These are phyloP conservation scores for Rauvolfia tetraphylla DNA, from an alignment of 257 asterid genomes.

Conservation along the genomic window DNA sequence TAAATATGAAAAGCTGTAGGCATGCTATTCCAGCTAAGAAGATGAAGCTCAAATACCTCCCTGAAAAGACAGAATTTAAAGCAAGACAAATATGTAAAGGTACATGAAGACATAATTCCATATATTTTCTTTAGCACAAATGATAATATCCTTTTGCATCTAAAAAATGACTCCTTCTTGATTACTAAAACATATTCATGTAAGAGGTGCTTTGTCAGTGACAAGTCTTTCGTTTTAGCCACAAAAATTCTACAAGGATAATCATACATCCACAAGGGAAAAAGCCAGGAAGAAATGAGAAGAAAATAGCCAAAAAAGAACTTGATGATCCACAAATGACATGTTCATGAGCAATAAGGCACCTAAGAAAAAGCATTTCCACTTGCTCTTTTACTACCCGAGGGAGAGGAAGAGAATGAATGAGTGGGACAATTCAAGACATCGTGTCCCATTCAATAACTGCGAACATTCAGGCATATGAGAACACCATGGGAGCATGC, in stretches of 20 bases:
- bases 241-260: not conserved
- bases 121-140: not conserved
- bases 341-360: not conserved
- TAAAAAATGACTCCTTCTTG: no score
- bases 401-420: not conserved
- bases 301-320: not conserved
- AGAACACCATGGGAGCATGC: not conserved
- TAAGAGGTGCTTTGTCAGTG: not conserved
- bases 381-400: slow-evolving; percentile 12
- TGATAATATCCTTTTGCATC: not conserved
- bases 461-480: slow-evolving; percentile 24
- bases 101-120: not conserved
- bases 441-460: slow-evolving; percentile 4
- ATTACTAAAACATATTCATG: not conserved
- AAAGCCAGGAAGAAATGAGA: not conserved
- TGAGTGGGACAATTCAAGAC: slow-evolving; percentile 18
- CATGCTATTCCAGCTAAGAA: slow-evolving; percentile 5
- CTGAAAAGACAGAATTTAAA: not conserved
- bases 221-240: no score
- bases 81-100: not conserved
- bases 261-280: not conserved
- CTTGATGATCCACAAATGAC: not conserved
- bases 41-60: slow-evolving; percentile 17
- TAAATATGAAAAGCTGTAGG: slow-evolving; percentile 7
- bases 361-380: slow-evolving; percentile 13